phyloP scores from a whole-genome alignment of 2,329 filamentous ascomycete species.

The Cladobotryum mycophilum region DNA sequence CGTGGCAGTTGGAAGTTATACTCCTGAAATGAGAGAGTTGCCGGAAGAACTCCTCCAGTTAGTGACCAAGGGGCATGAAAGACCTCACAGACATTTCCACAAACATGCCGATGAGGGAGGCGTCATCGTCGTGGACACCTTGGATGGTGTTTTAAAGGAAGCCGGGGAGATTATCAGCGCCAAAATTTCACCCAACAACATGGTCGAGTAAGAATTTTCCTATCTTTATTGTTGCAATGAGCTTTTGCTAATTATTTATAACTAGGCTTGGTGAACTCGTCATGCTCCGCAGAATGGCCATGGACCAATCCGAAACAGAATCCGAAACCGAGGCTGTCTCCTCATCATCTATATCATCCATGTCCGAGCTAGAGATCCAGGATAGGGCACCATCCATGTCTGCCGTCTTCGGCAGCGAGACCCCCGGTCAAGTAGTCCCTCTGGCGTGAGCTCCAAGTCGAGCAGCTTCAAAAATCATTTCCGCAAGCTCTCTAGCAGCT shows the following conservation, averaged over 20 bases:
- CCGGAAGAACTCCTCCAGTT: slow-evolving; percentile 69
- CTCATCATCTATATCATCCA: slow-evolving; percentile 20
- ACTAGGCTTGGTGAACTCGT: slow-evolving; percentile 68
- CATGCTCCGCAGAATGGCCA: slow-evolving; percentile 46
- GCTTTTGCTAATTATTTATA: slow-evolving; percentile 12
- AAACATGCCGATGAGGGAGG: slow-evolving; percentile 59
- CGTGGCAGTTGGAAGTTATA: slow-evolving; percentile 63
- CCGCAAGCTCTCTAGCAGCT: slow-evolving; percentile 24
- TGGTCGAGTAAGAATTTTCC: slow-evolving; percentile 61
- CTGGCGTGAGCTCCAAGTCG: slow-evolving; percentile 27
- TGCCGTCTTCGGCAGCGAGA: slow-evolving; percentile 28
- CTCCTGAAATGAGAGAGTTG: slow-evolving; percentile 73
- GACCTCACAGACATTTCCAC: slow-evolving; percentile 54
- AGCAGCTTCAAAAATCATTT: slow-evolving; percentile 26
- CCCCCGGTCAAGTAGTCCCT: slow-evolving; percentile 25
- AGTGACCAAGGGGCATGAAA: slow-evolving; percentile 42
- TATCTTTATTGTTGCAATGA: no score
- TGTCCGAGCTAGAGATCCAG: slow-evolving; percentile 30
- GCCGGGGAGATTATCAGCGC: slow-evolving; percentile 83
- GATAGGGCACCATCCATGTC: slow-evolving; percentile 35
- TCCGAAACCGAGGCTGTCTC: slow-evolving; percentile 23
- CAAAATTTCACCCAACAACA: slow-evolving; percentile 62
- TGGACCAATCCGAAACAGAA: slow-evolving; percentile 35
- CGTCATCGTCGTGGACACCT: slow-evolving; percentile 65
- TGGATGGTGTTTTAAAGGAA: slow-evolving; percentile 73